Evolutionary conservation across 2,329 filamentous ascomycete genomes (phyloP), one percentile per base, ranked within the genome.

Genomic region (Didymella segeticola): DNA sequence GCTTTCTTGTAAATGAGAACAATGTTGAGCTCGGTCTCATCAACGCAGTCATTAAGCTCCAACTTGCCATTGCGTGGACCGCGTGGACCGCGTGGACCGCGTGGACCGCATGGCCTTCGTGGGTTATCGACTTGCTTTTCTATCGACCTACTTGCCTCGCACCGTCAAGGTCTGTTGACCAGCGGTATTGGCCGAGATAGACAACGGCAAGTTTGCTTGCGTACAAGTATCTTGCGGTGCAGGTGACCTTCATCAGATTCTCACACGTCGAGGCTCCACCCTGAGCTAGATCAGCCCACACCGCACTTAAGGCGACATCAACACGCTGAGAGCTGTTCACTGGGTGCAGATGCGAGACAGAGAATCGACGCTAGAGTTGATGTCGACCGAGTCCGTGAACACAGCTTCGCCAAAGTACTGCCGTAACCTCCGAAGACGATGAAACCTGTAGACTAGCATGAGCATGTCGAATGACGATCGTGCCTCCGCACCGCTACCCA

Each of bases 11-110:
- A 34, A 53, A 50, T 49, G 20, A 14, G 20, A 53, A 45, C 10
- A 43, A 41, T 15, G 3, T 47, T 53, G 53, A 47, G 53, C 43
- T 41, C 14, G 38, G 31, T 41, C 55, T 51, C 50, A 54, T 42
- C 43, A 47, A 54, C 54, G 33, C 34, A 47, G 22, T 47, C 29
- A 20, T 47, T 46, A 38, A 38, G 43, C 31, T 53, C 29, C 5
- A 23, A 36, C 26, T 11, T 36, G 33, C 11, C 11, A 31, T n/a
- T 10, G 8, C 4, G 19, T 20, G 17, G 19, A n/a, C n/a, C n/a
- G n/a, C n/a, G n/a, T n/a, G n/a, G n/a, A n/a, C n/a, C n/a, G n/a
- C n/a, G n/a, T n/a, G n/a, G n/a, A n/a, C n/a, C n/a, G n/a, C n/a
- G n/a, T n/a, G n/a, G n/a, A n/a, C n/a, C n/a, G n/a, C n/a, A n/a